Evolutionary conservation across 2,329 filamentous ascomycete species (phyloP).

Genomic region (Kalmusia sp.): DNA sequence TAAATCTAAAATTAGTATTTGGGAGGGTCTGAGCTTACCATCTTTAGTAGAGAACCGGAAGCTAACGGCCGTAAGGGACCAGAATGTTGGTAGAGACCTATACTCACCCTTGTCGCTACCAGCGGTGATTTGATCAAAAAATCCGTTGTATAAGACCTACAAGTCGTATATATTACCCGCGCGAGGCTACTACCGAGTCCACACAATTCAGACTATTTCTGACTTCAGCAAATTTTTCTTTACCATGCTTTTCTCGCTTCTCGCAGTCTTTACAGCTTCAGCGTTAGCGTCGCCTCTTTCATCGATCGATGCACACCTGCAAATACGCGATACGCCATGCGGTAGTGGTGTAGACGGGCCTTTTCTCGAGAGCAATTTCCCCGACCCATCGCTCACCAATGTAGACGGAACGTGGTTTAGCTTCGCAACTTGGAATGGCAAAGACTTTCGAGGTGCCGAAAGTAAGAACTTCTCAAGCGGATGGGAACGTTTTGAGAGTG

Average conservation of each 20-base stretch:
- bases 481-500: background rate
- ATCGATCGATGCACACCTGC: background rate
- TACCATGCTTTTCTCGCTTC: background rate
- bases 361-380: conserved; percentile 1
- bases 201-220: background rate
- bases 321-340: background rate
- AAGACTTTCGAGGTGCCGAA: conserved; percentile 1
- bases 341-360: background rate
- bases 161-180: background rate
- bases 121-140: too few species aligned
- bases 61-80: background rate
- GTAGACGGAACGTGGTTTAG: conserved; percentile 3
- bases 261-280: conserved; percentile 1
- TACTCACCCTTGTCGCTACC: background rate
- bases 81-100: background rate
- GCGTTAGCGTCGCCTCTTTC: background rate
- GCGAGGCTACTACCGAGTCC: background rate
- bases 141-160: background rate
- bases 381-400: conserved; percentile 5
- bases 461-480: background rate
- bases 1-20: background rate
- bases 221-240: background rate
- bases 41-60: background rate
- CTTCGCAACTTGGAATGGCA: conserved; percentile 7
- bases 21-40: background rate